Evolutionary conservation across 208 protist genomes (phyloP).

Genomic region (Wallacemonas rigidus): DNA sequence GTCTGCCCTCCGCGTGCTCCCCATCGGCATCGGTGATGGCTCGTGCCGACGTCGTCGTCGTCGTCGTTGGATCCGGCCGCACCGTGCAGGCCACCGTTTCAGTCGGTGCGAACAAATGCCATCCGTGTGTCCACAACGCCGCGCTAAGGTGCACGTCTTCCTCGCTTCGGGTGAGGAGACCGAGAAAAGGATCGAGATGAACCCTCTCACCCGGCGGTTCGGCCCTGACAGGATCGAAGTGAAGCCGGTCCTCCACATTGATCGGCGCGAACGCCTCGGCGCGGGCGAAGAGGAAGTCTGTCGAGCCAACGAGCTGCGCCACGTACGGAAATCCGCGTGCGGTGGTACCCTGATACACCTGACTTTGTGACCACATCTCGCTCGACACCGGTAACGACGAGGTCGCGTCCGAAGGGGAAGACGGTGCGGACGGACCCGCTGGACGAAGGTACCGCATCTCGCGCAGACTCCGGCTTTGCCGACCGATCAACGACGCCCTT

Average conservation of each 20-base stretch:
- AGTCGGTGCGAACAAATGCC: slow-evolving; percentile 38
- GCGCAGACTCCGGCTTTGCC: slow-evolving; percentile 7
- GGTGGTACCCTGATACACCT: not conserved
- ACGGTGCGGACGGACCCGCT: not conserved
- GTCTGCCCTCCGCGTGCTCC: not conserved
- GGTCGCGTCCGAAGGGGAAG: not conserved
- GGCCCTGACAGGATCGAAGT: not conserved
- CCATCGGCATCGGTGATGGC: too few relatives aligned
- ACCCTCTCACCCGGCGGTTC: not conserved
- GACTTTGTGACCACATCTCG: slow-evolving; percentile 1
- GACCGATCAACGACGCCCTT: not conserved
- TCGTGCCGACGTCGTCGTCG: too few relatives aligned
- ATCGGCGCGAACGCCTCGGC: slow-evolving; percentile 39
- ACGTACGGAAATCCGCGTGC: slow-evolving; percentile 2
- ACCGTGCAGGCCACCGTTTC: slow-evolving; percentile 23
- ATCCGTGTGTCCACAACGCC: slow-evolving; percentile 35
- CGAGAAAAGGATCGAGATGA: slow-evolving; percentile 30
- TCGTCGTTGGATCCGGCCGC: not conserved
- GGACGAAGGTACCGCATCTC: slow-evolving; percentile 12
- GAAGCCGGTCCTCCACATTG: not conserved
- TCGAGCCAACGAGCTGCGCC: slow-evolving; percentile 20
- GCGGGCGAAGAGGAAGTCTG: slow-evolving; percentile 43
- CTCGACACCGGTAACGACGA: not conserved
- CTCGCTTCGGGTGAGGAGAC: slow-evolving; percentile 29
- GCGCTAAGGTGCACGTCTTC: slow-evolving; percentile 28